Evolutionary conservation across 1,139 yeast genomes (phyloP), one percentile per base, ranked within the genome.

Genomic region (Nakaseomyces kungkrabaensis): DNA sequence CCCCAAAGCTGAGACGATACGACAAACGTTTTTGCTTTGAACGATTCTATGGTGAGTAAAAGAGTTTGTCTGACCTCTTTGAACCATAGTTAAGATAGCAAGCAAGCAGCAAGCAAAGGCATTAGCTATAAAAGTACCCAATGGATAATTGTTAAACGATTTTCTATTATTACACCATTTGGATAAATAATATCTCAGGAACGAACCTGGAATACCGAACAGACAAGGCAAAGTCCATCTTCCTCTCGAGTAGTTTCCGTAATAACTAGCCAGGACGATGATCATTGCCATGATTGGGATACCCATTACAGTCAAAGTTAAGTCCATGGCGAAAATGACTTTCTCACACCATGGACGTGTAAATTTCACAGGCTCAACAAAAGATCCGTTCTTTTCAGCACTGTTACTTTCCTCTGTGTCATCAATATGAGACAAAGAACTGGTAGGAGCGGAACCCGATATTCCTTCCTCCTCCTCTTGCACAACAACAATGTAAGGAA

Each of bases 91-190:
- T 37, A 85, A 65, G 0, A 82, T 66, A 0, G 83, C 79, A n/a
- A 85, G 63, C 0, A 87, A 46, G 0, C 75, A 45, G 0, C 83
- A 73, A 0, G 89, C 95, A 0, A 71, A 24, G 1, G 79, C 56
- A 62, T 90, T 90, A 5, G 85, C 89, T 0, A 73, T 45, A 53
- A 82, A 84, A 0, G 98, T 90, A 0, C 97, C 97, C 48, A 74
- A 34, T 10, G 87, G 89, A 66, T 83, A 84, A 55, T 68, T 61
- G 25, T 29, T 10, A 8, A 41, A n/a, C 6, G 65, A 56, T 9
- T 55, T 34, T 22, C 47, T 55, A 0, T 72, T 63, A 59, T 82
- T 85, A 32, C 82, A 66, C 49, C 63, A 59, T 48, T 73, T 72
- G 9, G 87, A 72, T 5, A 81, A 59, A 57, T 75, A 73, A 62